phyloP scores from a whole-genome alignment of 495 filamentous ascomycete species.

The Astrocystis sublimbata region DNA sequence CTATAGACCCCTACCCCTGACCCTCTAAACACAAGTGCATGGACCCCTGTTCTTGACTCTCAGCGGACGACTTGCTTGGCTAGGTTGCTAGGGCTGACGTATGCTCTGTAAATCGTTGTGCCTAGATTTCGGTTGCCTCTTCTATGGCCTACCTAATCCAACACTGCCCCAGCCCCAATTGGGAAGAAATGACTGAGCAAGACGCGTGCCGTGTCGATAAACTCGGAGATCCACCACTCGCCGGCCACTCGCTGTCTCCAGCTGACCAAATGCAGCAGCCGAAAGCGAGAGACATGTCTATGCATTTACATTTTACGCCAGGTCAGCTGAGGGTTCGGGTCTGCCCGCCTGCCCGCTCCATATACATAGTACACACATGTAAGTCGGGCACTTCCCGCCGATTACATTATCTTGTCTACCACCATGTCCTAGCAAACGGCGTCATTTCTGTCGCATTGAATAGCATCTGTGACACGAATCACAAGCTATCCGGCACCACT shows the following conservation, averaged over 20 bases:
- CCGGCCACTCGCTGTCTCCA: neutral
- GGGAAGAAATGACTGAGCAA: neutral
- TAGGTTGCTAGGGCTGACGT: constrained; percentile 16
- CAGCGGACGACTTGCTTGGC: neutral
- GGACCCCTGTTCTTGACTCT: neutral
- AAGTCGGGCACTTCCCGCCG: too few relatives aligned
- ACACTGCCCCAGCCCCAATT: neutral
- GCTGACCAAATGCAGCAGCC: constrained; percentile 3
- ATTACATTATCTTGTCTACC: neutral
- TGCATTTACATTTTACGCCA: too few relatives aligned
- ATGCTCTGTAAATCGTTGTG: constrained; percentile 5
- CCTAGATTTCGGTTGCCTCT: neutral
- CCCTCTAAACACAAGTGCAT: neutral
- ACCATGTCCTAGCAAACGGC: neutral
- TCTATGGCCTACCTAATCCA: neutral
- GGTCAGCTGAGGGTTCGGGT: constrained; percentile 13
- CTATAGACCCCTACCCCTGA: neutral
- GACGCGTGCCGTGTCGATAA: neutral
- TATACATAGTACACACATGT: neutral
- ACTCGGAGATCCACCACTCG: neutral
- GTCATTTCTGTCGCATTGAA: constrained; percentile 4
- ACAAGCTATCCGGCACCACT: neutral
- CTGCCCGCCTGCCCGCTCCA: neutral
- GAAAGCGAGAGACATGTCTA: neutral
- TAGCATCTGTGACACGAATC: neutral